Evolutionary conservation across 495 filamentous ascomycete species (phyloP), one percentile per base, ranked within the genome.

Genomic region (Choiromyces venosus): DNA sequence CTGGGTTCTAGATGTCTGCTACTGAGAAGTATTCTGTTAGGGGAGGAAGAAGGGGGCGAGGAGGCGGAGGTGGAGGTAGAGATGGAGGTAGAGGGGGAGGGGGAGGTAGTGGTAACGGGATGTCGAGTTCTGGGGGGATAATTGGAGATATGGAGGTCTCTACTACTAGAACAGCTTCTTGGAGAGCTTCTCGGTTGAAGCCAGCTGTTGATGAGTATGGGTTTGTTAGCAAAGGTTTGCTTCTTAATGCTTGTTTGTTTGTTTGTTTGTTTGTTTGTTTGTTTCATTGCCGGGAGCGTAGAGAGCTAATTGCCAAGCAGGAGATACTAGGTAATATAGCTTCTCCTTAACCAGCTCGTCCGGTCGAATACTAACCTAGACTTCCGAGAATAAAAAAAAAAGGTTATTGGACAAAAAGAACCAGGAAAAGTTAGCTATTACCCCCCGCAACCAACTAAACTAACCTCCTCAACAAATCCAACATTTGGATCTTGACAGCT

Each of bases 161-260:
- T 1, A 56, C 9, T n/a, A 56, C 46, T 9, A 72, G 75, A 39
- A 73, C 75, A 12, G 37, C 74, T 38, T 77, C 75, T 21, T 77
- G 75, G 75, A 68, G 75, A 10, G 65, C 75, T 44, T 76, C 66
- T 39, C 74, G 75, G 36, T 44, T 77, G 66, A 77, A 77, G 66
- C 74, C 75, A 9, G 73, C 52, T 42, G 66, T 73, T 61, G 78
- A 80, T 25, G 78, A 80, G 37, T 80, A 77, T 71, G 78, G 78
- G 3, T 80, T 80, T 39, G 78, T 80, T 69, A 80, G 78, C 67
- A 80, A 80, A 80, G 78, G 78, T 80, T 40, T 66, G 74, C 77
- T 66, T 66, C 19, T 36, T 37, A 33, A 37, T 37, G 65, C 38
- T 35, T 44, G 37, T 35, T 61, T n/a, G 37, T 29, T 69, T n/a